Conservation (phyloP, 225 moss, liverwort and hornwort species). For the Physcomitrellopsis africana region DNA sequence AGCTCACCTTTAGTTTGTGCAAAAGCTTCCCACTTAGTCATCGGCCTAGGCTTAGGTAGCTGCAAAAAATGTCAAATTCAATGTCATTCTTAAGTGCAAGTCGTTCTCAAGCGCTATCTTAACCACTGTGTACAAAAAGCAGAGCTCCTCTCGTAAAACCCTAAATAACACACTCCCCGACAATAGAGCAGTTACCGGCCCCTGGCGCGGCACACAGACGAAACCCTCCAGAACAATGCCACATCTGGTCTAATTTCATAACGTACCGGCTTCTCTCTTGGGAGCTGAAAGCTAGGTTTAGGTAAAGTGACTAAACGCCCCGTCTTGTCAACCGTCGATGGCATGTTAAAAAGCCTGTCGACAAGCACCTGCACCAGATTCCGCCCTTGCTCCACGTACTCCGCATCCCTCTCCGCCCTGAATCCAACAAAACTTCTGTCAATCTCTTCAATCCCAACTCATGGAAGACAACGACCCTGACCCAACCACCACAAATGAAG, state of each 20-base stretch:
- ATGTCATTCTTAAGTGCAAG: background rate
- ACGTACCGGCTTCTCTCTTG: slow-evolving; percentile 92
- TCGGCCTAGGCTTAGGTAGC: slow-evolving; percentile 62
- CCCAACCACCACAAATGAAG: background rate
- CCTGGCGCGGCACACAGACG: background rate
- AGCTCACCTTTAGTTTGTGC: slow-evolving; percentile 70
- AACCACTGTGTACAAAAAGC: background rate
- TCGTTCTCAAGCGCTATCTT: background rate
- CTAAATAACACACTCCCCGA: too few species aligned
- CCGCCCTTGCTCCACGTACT: slow-evolving; percentile 49
- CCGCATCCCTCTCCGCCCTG: slow-evolving; percentile 38
- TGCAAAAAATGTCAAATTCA: slow-evolving; percentile 26
- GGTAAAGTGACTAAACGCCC: slow-evolving; percentile 89
- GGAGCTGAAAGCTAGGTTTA: slow-evolving; percentile 70
- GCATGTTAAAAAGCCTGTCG: slow-evolving; percentile 61
- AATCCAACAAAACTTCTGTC: background rate
- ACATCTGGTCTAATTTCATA: background rate
- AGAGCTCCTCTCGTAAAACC: background rate
- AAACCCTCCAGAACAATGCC: background rate
- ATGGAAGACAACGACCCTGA: background rate
- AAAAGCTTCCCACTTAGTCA: slow-evolving; percentile 80
- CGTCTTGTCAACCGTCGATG: slow-evolving; percentile 77
- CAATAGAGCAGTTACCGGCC: too few species aligned
- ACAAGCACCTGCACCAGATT: slow-evolving; percentile 57
- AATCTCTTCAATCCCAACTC: background rate